phyloP scores from a whole-genome alignment of 257 asterid species.

The Cordia subcordata region DNA sequence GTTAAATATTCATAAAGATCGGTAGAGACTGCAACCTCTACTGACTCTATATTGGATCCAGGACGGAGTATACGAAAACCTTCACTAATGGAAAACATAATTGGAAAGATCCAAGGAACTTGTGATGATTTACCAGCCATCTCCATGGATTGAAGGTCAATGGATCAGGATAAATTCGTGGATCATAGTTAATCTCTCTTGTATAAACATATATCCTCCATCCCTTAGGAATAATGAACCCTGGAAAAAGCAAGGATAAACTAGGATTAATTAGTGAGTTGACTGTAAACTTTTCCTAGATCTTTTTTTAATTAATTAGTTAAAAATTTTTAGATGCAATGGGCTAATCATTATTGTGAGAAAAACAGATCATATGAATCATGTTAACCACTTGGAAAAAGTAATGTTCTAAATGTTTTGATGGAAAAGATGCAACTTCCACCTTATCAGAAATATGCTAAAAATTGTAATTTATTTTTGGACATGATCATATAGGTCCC shows the following conservation, averaged over 20 bases:
- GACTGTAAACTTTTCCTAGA: no score
- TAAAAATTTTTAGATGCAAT: no score
- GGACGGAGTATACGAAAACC: no score
- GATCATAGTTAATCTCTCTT: constrained; percentile 76
- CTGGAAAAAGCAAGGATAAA: constrained; percentile 29
- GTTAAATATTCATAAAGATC: no score
- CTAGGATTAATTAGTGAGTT: neutral
- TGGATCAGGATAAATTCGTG: constrained; percentile 83
- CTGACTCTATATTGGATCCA: no score
- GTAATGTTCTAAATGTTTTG: neutral
- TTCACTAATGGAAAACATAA: no score
- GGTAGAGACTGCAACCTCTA: no score
- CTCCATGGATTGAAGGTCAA: constrained; percentile 87
- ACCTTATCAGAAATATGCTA: neutral
- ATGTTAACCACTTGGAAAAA: neutral
- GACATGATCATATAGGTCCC: constrained; percentile 23
- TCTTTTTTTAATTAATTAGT: no score
- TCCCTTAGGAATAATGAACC: constrained; percentile 75
- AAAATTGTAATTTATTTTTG: constrained; percentile 17
- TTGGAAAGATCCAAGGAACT: neutral
- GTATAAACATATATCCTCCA: constrained; percentile 83
- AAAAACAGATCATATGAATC: neutral
- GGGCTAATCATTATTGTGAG: neutral
- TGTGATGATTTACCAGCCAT: constrained; percentile 79
- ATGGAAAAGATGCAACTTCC: constrained; percentile 1